These are phyloP conservation scores for Alternaria brassicicola DNA, from an alignment of 2,329 filamentous ascomycete genomes.

Conservation along the genomic window DNA sequence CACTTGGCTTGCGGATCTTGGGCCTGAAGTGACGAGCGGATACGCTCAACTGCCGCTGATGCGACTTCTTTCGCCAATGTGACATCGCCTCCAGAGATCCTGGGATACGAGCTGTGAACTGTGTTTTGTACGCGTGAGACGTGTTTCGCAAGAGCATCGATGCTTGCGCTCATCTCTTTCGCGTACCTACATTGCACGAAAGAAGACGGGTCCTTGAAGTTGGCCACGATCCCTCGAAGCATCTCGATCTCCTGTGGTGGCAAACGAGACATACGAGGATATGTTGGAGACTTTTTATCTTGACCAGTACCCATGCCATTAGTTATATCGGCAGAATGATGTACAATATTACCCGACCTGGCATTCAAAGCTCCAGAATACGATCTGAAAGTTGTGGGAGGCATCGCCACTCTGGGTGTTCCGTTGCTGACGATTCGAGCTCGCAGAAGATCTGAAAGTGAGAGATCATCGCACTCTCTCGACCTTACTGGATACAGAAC, in stretches of 20 bases:
- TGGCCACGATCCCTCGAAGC: slow-evolving; percentile 21
- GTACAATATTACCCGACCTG: neutral
- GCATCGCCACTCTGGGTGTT: neutral
- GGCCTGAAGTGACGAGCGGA: slow-evolving; percentile 12
- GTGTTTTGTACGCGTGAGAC: neutral
- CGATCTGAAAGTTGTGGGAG: neutral
- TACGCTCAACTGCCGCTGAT: slow-evolving; percentile 5
- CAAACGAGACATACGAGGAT: neutral
- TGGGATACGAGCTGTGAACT: slow-evolving; percentile 3
- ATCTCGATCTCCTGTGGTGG: slow-evolving; percentile 8
- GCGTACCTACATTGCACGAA: slow-evolving; percentile 51
- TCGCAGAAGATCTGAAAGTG: slow-evolving; percentile 1
- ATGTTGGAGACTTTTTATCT: neutral
- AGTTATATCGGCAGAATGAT: neutral
- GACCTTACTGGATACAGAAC: neutral
- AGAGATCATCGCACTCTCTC: slow-evolving; percentile 1
- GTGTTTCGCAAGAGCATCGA: slow-evolving; percentile 36
- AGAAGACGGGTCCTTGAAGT: slow-evolving; percentile 30
- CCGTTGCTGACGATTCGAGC: neutral
- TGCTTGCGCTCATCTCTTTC: slow-evolving; percentile 44
- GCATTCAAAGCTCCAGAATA: neutral
- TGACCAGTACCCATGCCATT: neutral
- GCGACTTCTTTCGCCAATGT: slow-evolving; percentile 22
- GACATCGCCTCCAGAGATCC: slow-evolving; percentile 14
- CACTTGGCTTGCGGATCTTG: slow-evolving; percentile 47